Conservation (phyloP, 192 early-diverging fungal genomes). For the Coemansia sp. region DNA sequence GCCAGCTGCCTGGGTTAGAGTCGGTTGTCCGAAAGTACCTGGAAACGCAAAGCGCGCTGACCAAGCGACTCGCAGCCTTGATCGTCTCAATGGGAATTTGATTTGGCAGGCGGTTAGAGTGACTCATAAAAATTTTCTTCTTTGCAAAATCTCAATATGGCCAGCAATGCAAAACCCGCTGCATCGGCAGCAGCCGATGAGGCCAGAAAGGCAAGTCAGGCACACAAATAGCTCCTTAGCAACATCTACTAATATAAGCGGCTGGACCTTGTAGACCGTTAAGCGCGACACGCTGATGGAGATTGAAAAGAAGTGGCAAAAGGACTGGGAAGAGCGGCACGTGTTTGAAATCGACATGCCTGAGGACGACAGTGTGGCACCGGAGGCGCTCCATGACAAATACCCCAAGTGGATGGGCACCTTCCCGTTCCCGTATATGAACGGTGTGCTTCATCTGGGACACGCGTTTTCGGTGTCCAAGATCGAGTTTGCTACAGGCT, state of each 20-base stretch:
- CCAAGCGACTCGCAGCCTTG: too few species aligned
- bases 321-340: slow-evolving; percentile 71
- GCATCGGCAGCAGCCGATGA: neutral
- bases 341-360: slow-evolving; percentile 90
- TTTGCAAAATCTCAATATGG: too few species aligned
- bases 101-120: too few species aligned
- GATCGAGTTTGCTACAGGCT: slow-evolving; percentile 90
- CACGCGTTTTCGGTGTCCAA: slow-evolving; percentile 96
- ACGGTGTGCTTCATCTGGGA: slow-evolving; percentile 88
- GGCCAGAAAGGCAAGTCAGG: slow-evolving; percentile 1
- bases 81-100: too few species aligned
- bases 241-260: neutral
- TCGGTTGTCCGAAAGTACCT: too few species aligned
- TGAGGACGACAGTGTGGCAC: slow-evolving; percentile 54
- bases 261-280: slow-evolving; percentile 49
- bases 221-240: too few species aligned
- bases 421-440: slow-evolving; percentile 98
- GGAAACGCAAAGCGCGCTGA: too few species aligned
- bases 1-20: neutral
- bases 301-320: slow-evolving; percentile 74
- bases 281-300: slow-evolving; percentile 78
- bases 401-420: slow-evolving; percentile 91
- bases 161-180: neutral
- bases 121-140: too few species aligned
- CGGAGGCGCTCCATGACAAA: slow-evolving; percentile 56